A percentile compares a stretch with the other conserved stretches of the same genome.
These are phyloP conservation scores for Dipteronia dyeriana DNA, from an alignment of 345 rosid species.

Conservation along the genomic window DNA sequence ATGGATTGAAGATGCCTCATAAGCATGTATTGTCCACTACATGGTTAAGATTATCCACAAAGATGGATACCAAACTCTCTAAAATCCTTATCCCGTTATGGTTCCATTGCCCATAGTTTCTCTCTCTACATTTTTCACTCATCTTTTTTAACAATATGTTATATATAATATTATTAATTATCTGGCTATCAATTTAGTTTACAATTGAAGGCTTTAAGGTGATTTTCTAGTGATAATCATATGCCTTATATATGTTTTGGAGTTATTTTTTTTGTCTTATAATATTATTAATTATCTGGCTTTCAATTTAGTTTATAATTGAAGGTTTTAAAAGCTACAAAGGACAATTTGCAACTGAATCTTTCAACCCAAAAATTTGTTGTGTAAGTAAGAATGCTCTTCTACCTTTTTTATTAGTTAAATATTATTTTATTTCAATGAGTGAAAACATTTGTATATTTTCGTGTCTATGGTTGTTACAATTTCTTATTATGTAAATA, in stretches of 20 bases:
- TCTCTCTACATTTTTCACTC: too few relatives aligned
- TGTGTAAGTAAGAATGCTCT: conserved; percentile 81
- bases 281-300: conserved; percentile 1
- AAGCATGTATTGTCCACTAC: too few relatives aligned
- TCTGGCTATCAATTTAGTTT: too few relatives aligned
- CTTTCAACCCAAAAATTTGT: conserved; percentile 79
- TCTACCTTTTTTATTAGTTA: too few relatives aligned
- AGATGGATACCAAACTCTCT: too few relatives aligned
- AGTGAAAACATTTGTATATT: background rate
- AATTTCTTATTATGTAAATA: background rate
- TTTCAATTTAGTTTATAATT: conserved; percentile 58
- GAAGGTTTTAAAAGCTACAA: conserved; percentile 96
- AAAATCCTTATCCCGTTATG: too few relatives aligned
- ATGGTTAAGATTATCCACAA: too few relatives aligned
- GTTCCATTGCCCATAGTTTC: too few relatives aligned
- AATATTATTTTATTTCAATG: background rate
- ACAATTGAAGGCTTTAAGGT: too few relatives aligned
- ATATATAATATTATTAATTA: too few relatives aligned
- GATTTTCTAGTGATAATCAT: background rate
- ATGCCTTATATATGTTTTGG: background rate
- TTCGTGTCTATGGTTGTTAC: background rate
- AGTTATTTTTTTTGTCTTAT: background rate
- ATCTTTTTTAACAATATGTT: too few relatives aligned
- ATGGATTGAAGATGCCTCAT: too few relatives aligned
- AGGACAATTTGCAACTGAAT: conserved; percentile 93